Evolutionary conservation across 1,284 basidiomycete species (phyloP).

Genomic region (Schizophyllum amplum): DNA sequence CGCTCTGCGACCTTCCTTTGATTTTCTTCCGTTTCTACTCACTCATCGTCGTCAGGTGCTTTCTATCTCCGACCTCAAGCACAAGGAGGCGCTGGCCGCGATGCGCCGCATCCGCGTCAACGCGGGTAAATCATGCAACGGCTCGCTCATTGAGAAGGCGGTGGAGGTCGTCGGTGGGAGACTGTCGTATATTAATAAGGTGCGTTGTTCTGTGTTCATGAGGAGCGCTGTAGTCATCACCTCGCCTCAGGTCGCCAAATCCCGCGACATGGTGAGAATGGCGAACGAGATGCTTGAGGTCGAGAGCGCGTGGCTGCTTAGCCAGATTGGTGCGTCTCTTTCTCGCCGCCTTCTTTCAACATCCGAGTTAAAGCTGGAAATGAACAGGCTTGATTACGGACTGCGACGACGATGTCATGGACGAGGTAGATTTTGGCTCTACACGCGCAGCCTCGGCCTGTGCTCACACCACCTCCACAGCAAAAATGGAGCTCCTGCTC

Average conservation of each 20-base stretch:
- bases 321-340: conserved; percentile 54
- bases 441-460: conserved; percentile 1
- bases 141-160: conserved; percentile 39
- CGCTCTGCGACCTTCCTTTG: too few species aligned
- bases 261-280: conserved; percentile 53
- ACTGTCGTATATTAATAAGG: conserved; percentile 66
- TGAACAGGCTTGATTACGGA: conserved; percentile 48
- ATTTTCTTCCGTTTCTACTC: background rate
- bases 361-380: too few species aligned
- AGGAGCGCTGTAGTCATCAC: background rate
- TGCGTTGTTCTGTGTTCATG: conserved; percentile 15
- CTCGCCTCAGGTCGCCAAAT: conserved; percentile 31
- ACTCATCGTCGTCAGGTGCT: conserved; percentile 41
- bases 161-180: conserved; percentile 68
- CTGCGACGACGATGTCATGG: conserved; percentile 84
- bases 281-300: conserved; percentile 53
- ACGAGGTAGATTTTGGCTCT: conserved; percentile 40
- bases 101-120: conserved; percentile 44
- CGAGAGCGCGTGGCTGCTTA: conserved; percentile 76
- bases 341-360: background rate
- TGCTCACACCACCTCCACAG: conserved; percentile 20
- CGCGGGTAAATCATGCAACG: conserved; percentile 19
- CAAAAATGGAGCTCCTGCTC: conserved; percentile 81
- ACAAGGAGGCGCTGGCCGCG: conserved; percentile 55
- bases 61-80: conserved; percentile 64